Conservation (phyloP, 2,329 filamentous ascomycete species). For the Claviceps citrina region DNA sequence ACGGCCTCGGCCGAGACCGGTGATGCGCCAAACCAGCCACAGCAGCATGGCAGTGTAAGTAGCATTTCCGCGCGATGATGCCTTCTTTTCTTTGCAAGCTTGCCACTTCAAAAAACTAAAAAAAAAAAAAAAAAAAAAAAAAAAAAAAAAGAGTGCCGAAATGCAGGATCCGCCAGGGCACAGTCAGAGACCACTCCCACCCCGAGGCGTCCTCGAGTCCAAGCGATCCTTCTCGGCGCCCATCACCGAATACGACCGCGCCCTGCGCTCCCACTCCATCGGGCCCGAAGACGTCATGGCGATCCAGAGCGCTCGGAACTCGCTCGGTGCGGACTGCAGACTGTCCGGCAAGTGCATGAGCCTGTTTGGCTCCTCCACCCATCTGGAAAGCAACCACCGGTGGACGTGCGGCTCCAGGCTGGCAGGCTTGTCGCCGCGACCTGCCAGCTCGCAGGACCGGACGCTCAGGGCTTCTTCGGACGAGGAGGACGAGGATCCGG, state of each 20-base stretch:
- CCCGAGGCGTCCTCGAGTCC: conserved; percentile 18
- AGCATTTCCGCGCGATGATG: neutral
- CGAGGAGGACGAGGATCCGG: conserved; percentile 31
- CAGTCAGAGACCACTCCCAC: conserved; percentile 25
- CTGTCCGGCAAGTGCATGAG: conserved; percentile 13
- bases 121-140: no score
- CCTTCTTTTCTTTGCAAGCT: no score
- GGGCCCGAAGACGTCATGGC: conserved; percentile 38
- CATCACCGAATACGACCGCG: conserved; percentile 44
- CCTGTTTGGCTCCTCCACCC: conserved; percentile 1
- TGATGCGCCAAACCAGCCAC: conserved; percentile 16
- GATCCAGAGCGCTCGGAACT: conserved; percentile 39
- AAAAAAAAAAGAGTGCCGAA: neutral
- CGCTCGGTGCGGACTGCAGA: conserved; percentile 30
- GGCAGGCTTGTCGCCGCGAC: conserved; percentile 42
- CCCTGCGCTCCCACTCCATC: conserved; percentile 45
- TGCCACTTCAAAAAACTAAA: no score
- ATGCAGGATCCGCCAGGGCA: conserved; percentile 13
- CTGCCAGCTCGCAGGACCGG: conserved; percentile 43
- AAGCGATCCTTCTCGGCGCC: conserved; percentile 45
- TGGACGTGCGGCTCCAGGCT: conserved; percentile 25
- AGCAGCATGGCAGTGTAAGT: conserved; percentile 36
- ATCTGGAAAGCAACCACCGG: conserved; percentile 14
- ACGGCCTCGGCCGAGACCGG: neutral
- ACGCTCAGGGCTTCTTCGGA: conserved; percentile 22